Percentiles rank a stretch among this genome's conserved stretches.
Evolutionary conservation across 108 stramenopile genomes (phyloP).

Genomic region (Stephanodiscus triporus): DNA sequence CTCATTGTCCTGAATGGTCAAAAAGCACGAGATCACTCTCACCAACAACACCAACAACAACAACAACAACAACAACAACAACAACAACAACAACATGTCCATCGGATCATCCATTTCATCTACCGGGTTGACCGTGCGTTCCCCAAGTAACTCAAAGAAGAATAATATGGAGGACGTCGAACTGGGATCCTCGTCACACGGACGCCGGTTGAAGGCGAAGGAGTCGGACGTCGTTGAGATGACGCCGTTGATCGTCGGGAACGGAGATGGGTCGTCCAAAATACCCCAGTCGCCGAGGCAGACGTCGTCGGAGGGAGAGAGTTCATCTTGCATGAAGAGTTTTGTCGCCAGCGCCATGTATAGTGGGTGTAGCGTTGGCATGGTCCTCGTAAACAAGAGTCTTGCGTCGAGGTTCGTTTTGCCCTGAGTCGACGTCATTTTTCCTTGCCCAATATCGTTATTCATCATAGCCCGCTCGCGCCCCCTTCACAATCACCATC

Average conservation of each 20-base stretch:
- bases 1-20: too few species aligned
- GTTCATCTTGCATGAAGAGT: conserved; percentile 28
- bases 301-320: conserved; percentile 6
- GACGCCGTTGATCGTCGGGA: conserved; percentile 15
- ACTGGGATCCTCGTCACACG: conserved; percentile 15
- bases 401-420: conserved; percentile 76
- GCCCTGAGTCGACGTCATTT: conserved; percentile 13
- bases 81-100: conserved; percentile 11
- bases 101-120: conserved; percentile 17
- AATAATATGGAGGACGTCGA: conserved; percentile 39
- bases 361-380: conserved; percentile 90
- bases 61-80: too few species aligned
- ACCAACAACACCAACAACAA: too few species aligned
- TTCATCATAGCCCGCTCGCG: background rate
- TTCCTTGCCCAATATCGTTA: conserved; percentile 8
- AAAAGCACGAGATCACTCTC: too few species aligned
- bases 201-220: conserved; percentile 33
- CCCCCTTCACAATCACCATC: background rate
- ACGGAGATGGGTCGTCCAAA: conserved; percentile 4
- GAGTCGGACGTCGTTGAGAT: conserved; percentile 45
- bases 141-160: conserved; percentile 11
- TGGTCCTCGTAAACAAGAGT: conserved; percentile 97
- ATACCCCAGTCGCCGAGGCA: background rate
- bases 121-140: conserved; percentile 16
- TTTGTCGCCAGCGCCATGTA: conserved; percentile 70